Base-by-base conservation (phyloP, 1,139 yeast species). In the Protomyces gravidus region DNA sequence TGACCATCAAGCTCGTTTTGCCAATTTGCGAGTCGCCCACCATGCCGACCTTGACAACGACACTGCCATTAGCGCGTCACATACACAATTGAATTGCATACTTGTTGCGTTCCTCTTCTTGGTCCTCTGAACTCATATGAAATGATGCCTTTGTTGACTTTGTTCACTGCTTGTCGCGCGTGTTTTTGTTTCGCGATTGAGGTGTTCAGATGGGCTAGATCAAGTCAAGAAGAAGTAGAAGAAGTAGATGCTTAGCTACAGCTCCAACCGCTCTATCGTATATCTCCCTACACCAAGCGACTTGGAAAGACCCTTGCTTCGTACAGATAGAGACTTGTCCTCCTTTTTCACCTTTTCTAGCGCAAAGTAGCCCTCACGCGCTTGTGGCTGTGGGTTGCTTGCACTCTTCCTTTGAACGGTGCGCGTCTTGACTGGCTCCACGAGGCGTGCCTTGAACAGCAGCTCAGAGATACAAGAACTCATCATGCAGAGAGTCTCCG, bases 21-120 rank as follows among this genome's bases (percentile, higher is more conserved):
- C 99, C 99, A n/a, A 92, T 92, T 68, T 89, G 96, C 1, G 97
- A 95, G 71, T 94, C 98, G 7, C 99, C 99, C 59, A 92, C 84
- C 59, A 92, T 80, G 6, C 97, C 98, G 23, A 92, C 89, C 69
- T 92, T 94, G 53, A 92, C 78, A 9, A 94, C 89, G 45, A 89
- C 92, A 64, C 72, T 9, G 21, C 5, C 19, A 23, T 42, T 25
- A 32, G 25, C 26, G n/a, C 7, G 5, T 9, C n/a, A 27, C 25
- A 25, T n/a, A 6, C n/a, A 7, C 17, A 15, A 7, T 17, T 7
- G n/a, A 13, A 15, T n/a, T 27, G 5, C 58, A 11, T 19, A 53
- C 58, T 53, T 53, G 46, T 45, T 45, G 46, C 51, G 36, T 30
- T 53, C 58, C 15, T 53, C 58, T 32, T 53, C 58, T 13, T 30